Base-by-base conservation (phyloP, 164 flowering plant genomes). In the grape (Vitis vinifera) region DNA sequence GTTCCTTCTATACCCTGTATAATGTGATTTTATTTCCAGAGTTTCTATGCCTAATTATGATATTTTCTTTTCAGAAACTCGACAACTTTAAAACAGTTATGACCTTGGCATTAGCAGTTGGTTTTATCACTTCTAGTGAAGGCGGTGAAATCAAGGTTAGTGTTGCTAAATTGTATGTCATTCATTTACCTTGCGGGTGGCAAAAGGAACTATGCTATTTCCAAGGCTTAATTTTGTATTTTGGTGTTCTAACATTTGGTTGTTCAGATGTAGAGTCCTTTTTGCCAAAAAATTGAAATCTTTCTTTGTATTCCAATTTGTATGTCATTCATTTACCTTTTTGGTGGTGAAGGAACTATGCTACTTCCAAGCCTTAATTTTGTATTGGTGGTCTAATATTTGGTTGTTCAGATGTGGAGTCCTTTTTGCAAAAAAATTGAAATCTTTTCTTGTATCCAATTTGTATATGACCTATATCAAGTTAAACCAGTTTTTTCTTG, bases 21-120 rank as follows among this genome's bases (percentile, higher is more conserved):
- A 55, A 16, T 60, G 10, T 17, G 8, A 51, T 61, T 9, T 17
- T n/a, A 11, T 52, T 70, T 62, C 30, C 53, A 10, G 57, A 12
- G 17, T 10, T 44, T 53, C 48, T 56, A 17, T 68, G 16, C 15
- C 16, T 70, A 2, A 65, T 52, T 44, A n/a, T 31, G 14, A 10
- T n/a, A 55, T 70, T 66, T 62, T 73, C 59, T 53, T 74, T 73
- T 60, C 91, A 91, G 96, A 79, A 88, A 71, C 80, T 87, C 50
- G 44, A 67, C 23, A 67, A 72, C 77, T 93, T 93, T 57, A 72
- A 70, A 65, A 83, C 65, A 76, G 79, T 89, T 58, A 59, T 86
- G 78, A 77, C 65, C 49, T 76, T 91, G 79, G 79, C 81, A 58
- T 73, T 81, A 51, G 49, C 70, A 62, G 76, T 80, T 62, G 85